These are phyloP conservation scores for Aspergillus fructus DNA, from an alignment of 2,329 filamentous ascomycete species.

Conservation along the genomic window DNA sequence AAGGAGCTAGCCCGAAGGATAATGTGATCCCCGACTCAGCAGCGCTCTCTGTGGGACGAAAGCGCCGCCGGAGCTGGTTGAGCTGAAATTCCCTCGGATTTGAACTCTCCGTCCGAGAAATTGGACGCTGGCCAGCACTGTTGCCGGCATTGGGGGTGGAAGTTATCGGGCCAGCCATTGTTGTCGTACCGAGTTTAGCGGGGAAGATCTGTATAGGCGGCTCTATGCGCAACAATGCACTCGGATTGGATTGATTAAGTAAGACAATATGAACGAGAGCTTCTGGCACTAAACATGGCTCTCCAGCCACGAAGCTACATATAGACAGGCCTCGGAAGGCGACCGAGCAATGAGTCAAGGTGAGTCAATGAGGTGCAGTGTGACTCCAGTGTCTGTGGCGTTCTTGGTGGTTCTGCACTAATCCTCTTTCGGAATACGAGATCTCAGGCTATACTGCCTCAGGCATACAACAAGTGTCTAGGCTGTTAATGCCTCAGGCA, in stretches of 20 bases:
- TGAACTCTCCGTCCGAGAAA: constrained; percentile 62
- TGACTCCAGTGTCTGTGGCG: background rate
- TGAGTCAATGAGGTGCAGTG: constrained; percentile 5
- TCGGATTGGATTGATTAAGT: background rate
- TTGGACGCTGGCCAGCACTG: constrained; percentile 58
- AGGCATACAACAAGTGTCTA: no score
- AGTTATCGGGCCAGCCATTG: constrained; percentile 37
- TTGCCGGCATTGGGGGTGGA: constrained; percentile 3
- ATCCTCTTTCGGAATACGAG: background rate
- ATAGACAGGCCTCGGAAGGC: background rate
- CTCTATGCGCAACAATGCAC: background rate
- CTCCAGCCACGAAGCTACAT: background rate
- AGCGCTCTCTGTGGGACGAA: constrained; percentile 50
- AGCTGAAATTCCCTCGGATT: constrained; percentile 75
- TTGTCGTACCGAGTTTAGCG: background rate
- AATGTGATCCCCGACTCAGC: constrained; percentile 56
- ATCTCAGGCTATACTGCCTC: background rate
- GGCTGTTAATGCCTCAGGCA: background rate
- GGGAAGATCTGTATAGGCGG: background rate
- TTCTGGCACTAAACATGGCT: background rate
- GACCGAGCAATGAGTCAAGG: constrained; percentile 2
- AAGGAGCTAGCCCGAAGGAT: constrained; percentile 66
- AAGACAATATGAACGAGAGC: background rate
- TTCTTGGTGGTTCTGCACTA: constrained; percentile 5
- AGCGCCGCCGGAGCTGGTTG: constrained; percentile 69